A percentile compares a stretch with the other conserved stretches of the same genome.
Evolutionary conservation across 768 basidiomycete genomes (phyloP).

Genomic region (Leccinum disarticulatum): DNA sequence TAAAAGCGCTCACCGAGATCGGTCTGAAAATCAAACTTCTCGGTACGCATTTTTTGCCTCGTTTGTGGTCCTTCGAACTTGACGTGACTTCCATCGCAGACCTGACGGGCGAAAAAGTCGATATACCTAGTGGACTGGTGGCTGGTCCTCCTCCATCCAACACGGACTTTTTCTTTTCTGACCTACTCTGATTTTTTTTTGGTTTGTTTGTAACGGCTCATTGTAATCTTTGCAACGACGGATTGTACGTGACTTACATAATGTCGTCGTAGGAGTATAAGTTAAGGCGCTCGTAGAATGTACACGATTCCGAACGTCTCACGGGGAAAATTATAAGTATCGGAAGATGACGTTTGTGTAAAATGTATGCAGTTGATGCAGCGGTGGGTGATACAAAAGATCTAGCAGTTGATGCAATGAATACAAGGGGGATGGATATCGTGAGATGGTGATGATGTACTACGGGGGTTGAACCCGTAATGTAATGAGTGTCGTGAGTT

Average conservation of each 20-base stretch:
- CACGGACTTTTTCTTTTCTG: constrained; percentile 85
- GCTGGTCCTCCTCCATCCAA: constrained; percentile 80
- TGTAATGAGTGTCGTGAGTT: constrained; percentile 33
- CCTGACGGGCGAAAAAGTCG: constrained; percentile 84
- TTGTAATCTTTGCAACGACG: constrained; percentile 10
- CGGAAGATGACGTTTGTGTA: constrained; percentile 7
- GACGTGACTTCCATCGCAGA: constrained; percentile 45
- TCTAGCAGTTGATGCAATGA: constrained; percentile 29
- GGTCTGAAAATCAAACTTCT: constrained; percentile 89
- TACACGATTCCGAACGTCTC: constrained; percentile 17
- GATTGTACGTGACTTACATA: background rate
- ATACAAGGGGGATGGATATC: constrained; percentile 22
- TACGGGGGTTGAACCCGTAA: constrained; percentile 89
- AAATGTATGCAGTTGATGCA: constrained; percentile 62
- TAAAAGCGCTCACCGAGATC: constrained; percentile 92
- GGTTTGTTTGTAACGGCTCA: background rate
- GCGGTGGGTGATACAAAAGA: constrained; percentile 24
- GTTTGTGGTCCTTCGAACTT: background rate
- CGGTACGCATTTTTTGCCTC: constrained; percentile 45
- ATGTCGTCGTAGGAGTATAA: constrained; percentile 1
- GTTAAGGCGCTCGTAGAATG: constrained; percentile 15
- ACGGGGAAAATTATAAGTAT: constrained; percentile 15
- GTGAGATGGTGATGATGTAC: constrained; percentile 32
- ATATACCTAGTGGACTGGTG: constrained; percentile 78
- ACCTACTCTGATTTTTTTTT: constrained; percentile 35